Conservation (phyloP, 2,329 filamentous ascomycete species). For the Cadophora malorum region DNA sequence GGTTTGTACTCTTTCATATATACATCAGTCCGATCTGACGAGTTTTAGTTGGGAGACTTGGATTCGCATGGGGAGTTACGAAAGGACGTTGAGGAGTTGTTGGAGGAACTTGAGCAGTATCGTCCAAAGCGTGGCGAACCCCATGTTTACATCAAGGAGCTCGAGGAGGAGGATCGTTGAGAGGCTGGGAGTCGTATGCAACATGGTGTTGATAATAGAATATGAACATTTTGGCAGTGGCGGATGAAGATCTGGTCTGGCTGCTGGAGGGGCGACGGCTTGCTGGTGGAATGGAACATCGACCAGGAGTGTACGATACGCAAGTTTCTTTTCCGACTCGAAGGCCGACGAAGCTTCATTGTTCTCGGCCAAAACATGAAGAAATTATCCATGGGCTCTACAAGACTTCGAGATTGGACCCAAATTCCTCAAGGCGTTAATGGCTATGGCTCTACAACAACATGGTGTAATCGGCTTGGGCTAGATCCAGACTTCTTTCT, state of each 20-base stretch:
- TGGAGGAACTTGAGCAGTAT: constrained; percentile 9
- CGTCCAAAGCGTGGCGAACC: neutral
- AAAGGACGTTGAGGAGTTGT: neutral
- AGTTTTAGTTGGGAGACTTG: neutral
- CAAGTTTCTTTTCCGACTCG: no score
- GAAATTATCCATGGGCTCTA: no score
- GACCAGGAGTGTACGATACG: neutral
- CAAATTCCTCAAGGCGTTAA: no score
- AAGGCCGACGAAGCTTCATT: no score
- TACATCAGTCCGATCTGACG: neutral
- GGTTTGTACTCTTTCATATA: neutral
- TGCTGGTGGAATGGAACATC: neutral
- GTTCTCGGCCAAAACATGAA: no score
- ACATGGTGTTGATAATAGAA: neutral
- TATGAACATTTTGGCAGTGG: neutral
- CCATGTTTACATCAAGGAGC: neutral
- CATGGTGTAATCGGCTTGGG: no score
- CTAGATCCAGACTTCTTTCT: no score
- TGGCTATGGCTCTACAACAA: no score
- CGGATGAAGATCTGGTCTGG: neutral
- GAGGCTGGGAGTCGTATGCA: neutral
- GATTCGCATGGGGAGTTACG: neutral
- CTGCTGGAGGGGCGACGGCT: neutral
- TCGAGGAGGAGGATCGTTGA: constrained; percentile 8
- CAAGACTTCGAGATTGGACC: no score